Percentiles rank a stretch among this genome's conserved stretches.
Evolutionary conservation across 257 asterid species (phyloP).

Genomic region (Ligustrum vulgare): DNA sequence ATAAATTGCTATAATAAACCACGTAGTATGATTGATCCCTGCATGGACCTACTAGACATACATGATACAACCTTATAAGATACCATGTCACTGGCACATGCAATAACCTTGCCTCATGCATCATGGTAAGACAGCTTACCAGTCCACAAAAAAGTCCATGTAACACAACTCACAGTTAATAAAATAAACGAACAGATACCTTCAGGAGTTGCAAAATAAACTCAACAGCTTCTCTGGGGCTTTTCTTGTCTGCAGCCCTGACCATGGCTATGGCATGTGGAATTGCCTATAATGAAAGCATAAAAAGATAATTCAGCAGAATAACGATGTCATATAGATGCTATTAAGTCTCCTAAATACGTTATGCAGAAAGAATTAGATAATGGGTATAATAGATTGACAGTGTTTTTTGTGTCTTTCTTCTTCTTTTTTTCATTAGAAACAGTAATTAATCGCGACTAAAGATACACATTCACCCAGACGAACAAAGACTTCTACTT

Average conservation of each 20-base stretch:
- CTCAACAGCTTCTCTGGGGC: slow-evolving; percentile 99
- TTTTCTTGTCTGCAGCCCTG: slow-evolving; percentile 79
- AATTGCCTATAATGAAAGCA: slow-evolving; percentile 61
- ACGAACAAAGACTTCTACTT: background rate
- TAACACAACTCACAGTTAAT: slow-evolving; percentile 1
- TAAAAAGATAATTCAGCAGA: slow-evolving; percentile 21
- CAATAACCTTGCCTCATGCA: background rate
- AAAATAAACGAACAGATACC: slow-evolving; percentile 46
- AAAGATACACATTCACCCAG: background rate
- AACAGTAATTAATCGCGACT: background rate
- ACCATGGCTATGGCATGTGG: slow-evolving; percentile 94
- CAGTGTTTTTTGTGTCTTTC: background rate
- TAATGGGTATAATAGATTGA: background rate
- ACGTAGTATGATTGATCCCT: background rate
- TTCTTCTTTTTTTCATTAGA: background rate
- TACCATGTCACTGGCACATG: slow-evolving; percentile 10
- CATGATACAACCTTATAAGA: background rate
- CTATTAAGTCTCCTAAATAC: background rate
- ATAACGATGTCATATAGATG: background rate
- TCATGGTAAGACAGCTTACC: slow-evolving; percentile 14
- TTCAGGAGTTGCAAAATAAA: slow-evolving; percentile 91
- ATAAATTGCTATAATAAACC: background rate
- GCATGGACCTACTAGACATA: background rate
- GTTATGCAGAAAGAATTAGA: background rate
- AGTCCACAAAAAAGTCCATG: slow-evolving; percentile 4